phyloP scores from a whole-genome alignment of 1,284 basidiomycete genomes.

The Rhodotorula glutinis region DNA sequence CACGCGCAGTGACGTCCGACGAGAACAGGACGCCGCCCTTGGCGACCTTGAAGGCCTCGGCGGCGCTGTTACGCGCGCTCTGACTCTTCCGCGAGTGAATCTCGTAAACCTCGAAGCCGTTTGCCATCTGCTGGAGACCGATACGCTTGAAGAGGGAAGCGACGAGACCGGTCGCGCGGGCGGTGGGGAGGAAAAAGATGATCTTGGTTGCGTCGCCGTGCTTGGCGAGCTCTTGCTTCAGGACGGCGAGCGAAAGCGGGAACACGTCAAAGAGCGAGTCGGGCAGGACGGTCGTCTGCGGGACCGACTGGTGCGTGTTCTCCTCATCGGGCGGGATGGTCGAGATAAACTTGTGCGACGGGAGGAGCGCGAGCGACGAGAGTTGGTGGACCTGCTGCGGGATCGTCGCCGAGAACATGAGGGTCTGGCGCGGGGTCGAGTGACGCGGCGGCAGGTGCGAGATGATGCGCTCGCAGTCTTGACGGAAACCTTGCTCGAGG shows the following conservation, averaged over 20 bases:
- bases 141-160: slow-evolving; percentile 52
- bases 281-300: slow-evolving; percentile 56
- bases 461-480: slow-evolving; percentile 98
- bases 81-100: slow-evolving; percentile 57
- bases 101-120: slow-evolving; percentile 37
- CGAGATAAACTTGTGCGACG: slow-evolving; percentile 60
- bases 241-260: slow-evolving; percentile 51
- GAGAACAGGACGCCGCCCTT: slow-evolving; percentile 67
- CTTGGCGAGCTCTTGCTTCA: slow-evolving; percentile 47
- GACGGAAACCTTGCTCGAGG: slow-evolving; percentile 97
- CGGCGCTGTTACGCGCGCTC: slow-evolving; percentile 53
- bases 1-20: slow-evolving; percentile 86
- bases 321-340: slow-evolving; percentile 62
- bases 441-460: slow-evolving; percentile 78
- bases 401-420: slow-evolving; percentile 99
- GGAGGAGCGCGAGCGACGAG: slow-evolving; percentile 53
- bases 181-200: slow-evolving; percentile 68
- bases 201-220: slow-evolving; percentile 47
- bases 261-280: slow-evolving; percentile 52
- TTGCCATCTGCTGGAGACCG: slow-evolving; percentile 12
- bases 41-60: slow-evolving; percentile 57
- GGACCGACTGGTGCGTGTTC: slow-evolving; percentile 66
- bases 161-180: slow-evolving; percentile 60
- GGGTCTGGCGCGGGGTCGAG: slow-evolving; percentile 69
- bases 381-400: slow-evolving; percentile 87